Conservation (phyloP, 106 monocot species). For the Amphibolis antarctica region DNA sequence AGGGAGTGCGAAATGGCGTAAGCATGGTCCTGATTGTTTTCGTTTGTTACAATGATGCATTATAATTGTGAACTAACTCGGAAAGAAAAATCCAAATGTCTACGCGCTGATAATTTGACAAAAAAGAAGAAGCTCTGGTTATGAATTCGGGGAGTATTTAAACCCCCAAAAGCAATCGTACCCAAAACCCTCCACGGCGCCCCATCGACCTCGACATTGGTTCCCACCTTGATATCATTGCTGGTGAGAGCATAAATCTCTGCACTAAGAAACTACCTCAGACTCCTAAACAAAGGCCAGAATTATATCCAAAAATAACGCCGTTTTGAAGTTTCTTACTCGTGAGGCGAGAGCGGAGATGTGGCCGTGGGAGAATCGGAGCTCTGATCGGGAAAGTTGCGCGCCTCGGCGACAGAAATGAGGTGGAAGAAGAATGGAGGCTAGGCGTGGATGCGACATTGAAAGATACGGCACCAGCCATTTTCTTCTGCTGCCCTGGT, state of each 20-base stretch:
- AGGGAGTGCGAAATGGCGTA: no score
- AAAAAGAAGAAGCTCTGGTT: no score
- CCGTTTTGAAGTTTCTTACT: constrained; percentile 15
- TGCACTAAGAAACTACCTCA: constrained; percentile 12
- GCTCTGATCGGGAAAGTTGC: constrained; percentile 6
- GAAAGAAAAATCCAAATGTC: no score
- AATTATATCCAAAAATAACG: neutral
- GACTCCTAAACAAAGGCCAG: neutral
- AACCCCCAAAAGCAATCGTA: constrained; percentile 9
- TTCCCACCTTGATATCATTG: constrained; percentile 90
- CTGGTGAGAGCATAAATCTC: constrained; percentile 78
- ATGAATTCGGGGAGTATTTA: no score
- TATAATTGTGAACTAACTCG: no score
- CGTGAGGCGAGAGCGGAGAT: constrained; percentile 33
- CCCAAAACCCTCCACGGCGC: constrained; percentile 88
- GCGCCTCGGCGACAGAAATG: neutral
- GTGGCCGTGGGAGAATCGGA: constrained; percentile 12
- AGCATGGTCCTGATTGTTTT: no score
- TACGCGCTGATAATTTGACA: no score
- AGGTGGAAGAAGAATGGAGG: constrained; percentile 3
- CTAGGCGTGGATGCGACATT: constrained; percentile 19
- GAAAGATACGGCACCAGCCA: constrained; percentile 34
- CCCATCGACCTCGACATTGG: constrained; percentile 85
- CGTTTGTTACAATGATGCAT: no score
- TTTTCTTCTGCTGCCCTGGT: neutral